Evolutionary conservation across 192 early-diverging fungal genomes (phyloP).

Genomic region (Backusella sp.): DNA sequence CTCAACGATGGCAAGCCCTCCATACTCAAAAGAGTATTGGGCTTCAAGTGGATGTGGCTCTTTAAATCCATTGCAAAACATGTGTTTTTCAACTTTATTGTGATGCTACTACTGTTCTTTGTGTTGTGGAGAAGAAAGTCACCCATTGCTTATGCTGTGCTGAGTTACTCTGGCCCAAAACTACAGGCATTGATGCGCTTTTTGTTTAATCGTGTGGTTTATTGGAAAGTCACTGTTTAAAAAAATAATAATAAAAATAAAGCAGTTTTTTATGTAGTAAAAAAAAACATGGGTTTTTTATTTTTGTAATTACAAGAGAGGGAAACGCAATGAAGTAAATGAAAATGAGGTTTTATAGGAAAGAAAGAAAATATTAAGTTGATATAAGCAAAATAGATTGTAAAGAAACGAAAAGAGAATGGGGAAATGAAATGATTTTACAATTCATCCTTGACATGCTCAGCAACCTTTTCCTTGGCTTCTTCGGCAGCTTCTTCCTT

Average conservation of each 20-base stretch:
- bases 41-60: slow-evolving; percentile 18
- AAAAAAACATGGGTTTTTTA: neutral
- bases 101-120: slow-evolving; percentile 24
- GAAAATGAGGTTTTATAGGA: slow-evolving; percentile 5
- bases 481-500: slow-evolving; percentile 15
- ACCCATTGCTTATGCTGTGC: slow-evolving; percentile 30
- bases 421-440: slow-evolving; percentile 1
- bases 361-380: neutral
- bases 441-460: slow-evolving; percentile 38
- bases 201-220: slow-evolving; percentile 2
- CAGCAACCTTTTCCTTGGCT: slow-evolving; percentile 1
- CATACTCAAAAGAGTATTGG: neutral
- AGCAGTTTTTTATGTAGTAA: neutral
- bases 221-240: slow-evolving; percentile 25
- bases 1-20: neutral
- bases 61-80: slow-evolving; percentile 29
- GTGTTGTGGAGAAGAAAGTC: slow-evolving; percentile 20
- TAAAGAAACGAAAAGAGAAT: neutral
- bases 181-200: slow-evolving; percentile 9
- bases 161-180: slow-evolving; percentile 19
- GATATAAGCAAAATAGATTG: neutral
- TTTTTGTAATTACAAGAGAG: neutral
- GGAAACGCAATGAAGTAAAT: slow-evolving; percentile 1
- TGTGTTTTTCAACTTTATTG: slow-evolving; percentile 20
- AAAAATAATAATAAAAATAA: slow-evolving; percentile 12